These are phyloP conservation scores for Rhodotorula mucilaginosa DNA, from an alignment of 1,284 basidiomycete genomes.

Conservation along the genomic window DNA sequence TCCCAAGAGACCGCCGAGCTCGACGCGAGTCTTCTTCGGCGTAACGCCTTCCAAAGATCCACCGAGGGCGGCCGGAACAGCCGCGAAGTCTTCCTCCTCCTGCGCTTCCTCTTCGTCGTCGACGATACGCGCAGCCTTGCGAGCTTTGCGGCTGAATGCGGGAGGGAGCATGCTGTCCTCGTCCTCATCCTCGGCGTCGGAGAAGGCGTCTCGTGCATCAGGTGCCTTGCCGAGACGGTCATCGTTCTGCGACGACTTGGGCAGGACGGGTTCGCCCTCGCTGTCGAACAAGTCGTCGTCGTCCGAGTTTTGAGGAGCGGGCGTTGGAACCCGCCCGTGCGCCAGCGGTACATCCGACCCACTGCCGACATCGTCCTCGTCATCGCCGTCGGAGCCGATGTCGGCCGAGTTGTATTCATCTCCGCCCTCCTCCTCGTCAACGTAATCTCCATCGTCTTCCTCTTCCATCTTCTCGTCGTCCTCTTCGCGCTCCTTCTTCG, in stretches of 20 bases:
- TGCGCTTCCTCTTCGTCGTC: slow-evolving; percentile 15
- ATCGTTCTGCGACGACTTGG: slow-evolving; percentile 20
- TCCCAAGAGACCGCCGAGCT: slow-evolving; percentile 19
- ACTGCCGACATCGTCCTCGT: slow-evolving; percentile 5
- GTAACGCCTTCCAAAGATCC: no score
- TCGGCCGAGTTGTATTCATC: slow-evolving; percentile 9
- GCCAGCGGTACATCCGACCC: slow-evolving; percentile 7
- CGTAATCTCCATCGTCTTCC: slow-evolving; percentile 27
- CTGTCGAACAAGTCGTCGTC: slow-evolving; percentile 26
- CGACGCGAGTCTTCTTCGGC: slow-evolving; percentile 1
- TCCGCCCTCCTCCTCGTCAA: slow-evolving; percentile 8
- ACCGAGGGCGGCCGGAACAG: background rate
- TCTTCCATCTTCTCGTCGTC: slow-evolving; percentile 12
- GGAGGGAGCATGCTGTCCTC: slow-evolving; percentile 16
- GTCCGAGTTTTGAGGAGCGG: background rate
- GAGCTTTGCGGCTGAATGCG: background rate
- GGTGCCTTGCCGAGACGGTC: slow-evolving; percentile 5
- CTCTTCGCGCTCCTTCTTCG: slow-evolving; percentile 17
- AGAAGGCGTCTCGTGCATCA: background rate
- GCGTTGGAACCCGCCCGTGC: no score
- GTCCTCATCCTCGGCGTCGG: slow-evolving; percentile 10
- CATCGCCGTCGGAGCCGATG: slow-evolving; percentile 5
- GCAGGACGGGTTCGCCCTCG: slow-evolving; percentile 26
- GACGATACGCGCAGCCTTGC: background rate
- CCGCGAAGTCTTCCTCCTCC: background rate